Conservation (phyloP, 192 early-diverging fungal species). For the Lobulomyces angularis region DNA sequence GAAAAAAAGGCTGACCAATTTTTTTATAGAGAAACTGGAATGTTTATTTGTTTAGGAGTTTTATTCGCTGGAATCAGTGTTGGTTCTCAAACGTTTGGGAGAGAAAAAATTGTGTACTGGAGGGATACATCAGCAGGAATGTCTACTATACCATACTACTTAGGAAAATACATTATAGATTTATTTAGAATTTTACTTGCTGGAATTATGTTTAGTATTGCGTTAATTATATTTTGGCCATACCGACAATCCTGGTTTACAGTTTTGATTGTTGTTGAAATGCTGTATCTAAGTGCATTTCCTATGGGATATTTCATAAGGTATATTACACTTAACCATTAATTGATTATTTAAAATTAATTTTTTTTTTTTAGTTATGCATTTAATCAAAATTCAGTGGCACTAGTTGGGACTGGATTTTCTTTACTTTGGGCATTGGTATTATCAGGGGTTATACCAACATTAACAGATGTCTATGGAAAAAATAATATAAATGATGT, state of each 20-base stretch:
- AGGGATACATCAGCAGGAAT: conserved; percentile 45
- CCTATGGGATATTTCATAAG: conserved; percentile 22
- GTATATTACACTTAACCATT: neutral
- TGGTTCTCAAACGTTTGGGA: conserved; percentile 47
- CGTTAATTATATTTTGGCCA: conserved; percentile 47
- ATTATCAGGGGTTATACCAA: conserved; percentile 42
- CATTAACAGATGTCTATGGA: conserved; percentile 26
- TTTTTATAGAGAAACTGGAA: conserved; percentile 29
- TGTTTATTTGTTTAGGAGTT: conserved; percentile 43
- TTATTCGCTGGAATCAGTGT: conserved; percentile 49
- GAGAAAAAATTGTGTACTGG: conserved; percentile 54
- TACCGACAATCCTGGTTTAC: conserved; percentile 14
- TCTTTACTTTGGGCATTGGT: conserved; percentile 48
- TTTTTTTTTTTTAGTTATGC: conserved; percentile 19
- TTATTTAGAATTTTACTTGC: conserved; percentile 47
- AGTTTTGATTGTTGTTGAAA: conserved; percentile 30
- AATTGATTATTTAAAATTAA: neutral
- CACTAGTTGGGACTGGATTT: conserved; percentile 45
- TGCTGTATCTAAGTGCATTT: conserved; percentile 41
- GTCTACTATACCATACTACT: conserved; percentile 42
- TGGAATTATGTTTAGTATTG: conserved; percentile 36
- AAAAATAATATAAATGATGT: too few species aligned
- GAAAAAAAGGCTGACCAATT: too few species aligned
- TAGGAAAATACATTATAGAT: conserved; percentile 48
- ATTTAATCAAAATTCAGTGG: conserved; percentile 20